Percentiles rank a stretch among this genome's conserved stretches.
Conservation (phyloP, 1,284 basidiomycete species). For the Ustilago xerochloae region DNA sequence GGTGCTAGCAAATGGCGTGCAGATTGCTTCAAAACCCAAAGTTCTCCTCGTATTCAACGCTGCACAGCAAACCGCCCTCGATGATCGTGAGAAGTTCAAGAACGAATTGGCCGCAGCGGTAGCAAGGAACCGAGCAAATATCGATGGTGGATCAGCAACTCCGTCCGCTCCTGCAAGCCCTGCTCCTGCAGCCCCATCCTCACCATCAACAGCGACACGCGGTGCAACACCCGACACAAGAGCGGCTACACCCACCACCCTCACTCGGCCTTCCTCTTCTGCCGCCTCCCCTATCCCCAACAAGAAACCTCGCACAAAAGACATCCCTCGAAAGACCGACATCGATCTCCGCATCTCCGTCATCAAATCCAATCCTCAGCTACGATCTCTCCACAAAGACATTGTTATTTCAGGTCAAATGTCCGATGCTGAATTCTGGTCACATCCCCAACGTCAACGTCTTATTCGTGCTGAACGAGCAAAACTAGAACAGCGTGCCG, state of each 20-base stretch:
- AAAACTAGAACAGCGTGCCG: conserved; percentile 55
- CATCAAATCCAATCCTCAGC: conserved; percentile 55
- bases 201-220: conserved; percentile 9
- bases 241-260: conserved; percentile 9
- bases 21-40: conserved; percentile 43
- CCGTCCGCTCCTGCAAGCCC: conserved; percentile 21
- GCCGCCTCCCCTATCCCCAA: conserved; percentile 1
- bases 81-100: conserved; percentile 56
- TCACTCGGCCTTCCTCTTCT: conserved; percentile 5
- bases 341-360: conserved; percentile 61
- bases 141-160: conserved; percentile 12
- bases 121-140: conserved; percentile 20
- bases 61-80: conserved; percentile 43
- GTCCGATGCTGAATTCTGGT: conserved; percentile 66
- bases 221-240: conserved; percentile 25
- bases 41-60: conserved; percentile 56
- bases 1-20: conserved; percentile 39
- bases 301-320: conserved; percentile 5
- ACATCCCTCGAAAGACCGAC: conserved; percentile 34
- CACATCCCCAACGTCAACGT: conserved; percentile 61
- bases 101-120: conserved; percentile 52
- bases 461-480: conserved; percentile 61
- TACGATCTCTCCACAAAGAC: conserved; percentile 62
- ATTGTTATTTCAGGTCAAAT: conserved; percentile 57
- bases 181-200: conserved; percentile 12